Base-by-base conservation (phyloP, 331 rosid genomes). In the Malus hybrid region DNA sequence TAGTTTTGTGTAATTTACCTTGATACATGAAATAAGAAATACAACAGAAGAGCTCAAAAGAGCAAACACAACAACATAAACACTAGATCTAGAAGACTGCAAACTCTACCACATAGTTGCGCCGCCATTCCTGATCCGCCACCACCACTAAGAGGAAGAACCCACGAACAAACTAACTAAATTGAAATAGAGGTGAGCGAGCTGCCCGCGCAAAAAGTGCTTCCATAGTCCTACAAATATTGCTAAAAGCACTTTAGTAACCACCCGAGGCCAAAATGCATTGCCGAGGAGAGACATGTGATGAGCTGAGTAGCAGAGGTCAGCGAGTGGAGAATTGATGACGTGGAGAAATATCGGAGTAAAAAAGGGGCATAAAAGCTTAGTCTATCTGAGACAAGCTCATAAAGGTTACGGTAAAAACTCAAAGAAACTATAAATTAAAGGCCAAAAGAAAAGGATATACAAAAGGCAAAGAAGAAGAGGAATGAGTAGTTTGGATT, bases 241-340 rank as follows among this genome's bases (percentile, higher is more conserved):
- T 52, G 9, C 4, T 52, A 46, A 46, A 46, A 12, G 2, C 52
- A 46, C 52, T 13, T 46, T 46, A 46, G 1, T 5, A 46, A 13
- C 52, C 0, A 44, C 50, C 5, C 18, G 6, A 46, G 0, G 6
- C 9, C n/a, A 7, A 50, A 42, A 0, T 16, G 0, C 0, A 1
- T 0, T 0, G 3, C 1, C 0, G 0, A 50, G 4, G n/a, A 50
- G 56, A 6, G 18, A 6, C 57, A 52, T 9, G 1, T 18, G 19
- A 3, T 18, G 3, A 3, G 57, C 4, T 0, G 9, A 52, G 57
- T 52, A 6, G 20, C 1, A 52, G 4, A 2, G 57, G 57, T 52
- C 18, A 3, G 20, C 6, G 1, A 0, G 57, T 52, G 18, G 20
- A 52, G 9, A 4, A 16, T 0, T 6, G 3, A 39, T 7, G 12